Conservation (phyloP, 805 yeast species). For the Clavispora fructus region DNA sequence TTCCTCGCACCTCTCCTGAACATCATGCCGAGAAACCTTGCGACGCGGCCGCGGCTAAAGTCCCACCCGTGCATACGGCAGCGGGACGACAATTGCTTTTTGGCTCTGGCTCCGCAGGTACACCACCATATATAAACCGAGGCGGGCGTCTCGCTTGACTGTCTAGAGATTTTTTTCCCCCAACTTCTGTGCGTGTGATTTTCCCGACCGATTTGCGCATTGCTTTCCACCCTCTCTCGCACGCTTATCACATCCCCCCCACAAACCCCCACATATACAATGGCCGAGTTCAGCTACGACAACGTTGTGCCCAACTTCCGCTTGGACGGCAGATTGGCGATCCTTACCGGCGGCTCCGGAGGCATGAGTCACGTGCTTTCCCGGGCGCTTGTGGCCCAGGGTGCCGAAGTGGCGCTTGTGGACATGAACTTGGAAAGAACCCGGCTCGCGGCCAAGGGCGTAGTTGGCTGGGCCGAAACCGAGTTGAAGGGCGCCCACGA, state of each 20-base stretch:
- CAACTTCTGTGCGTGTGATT: no score
- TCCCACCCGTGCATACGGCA: not conserved
- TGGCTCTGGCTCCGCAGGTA: not conserved
- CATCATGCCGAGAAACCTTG: not conserved
- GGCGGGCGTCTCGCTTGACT: not conserved
- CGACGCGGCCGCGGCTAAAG: not conserved
- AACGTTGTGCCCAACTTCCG: conserved; percentile 59
- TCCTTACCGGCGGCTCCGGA: conserved; percentile 80
- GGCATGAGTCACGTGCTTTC: conserved; percentile 64
- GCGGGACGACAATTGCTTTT: not conserved
- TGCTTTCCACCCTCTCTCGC: no score
- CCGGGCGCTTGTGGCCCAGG: conserved; percentile 67
- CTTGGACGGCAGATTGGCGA: conserved; percentile 65
- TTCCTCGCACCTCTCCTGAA: no score
- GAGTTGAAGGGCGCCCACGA: conserved; percentile 30
- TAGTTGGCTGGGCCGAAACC: conserved; percentile 43
- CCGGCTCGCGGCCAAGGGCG: conserved; percentile 47
- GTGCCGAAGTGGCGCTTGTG: conserved; percentile 69
- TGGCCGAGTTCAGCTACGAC: conserved; percentile 24
- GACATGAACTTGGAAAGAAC: conserved; percentile 63
- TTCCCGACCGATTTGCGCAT: no score
- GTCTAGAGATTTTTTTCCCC: no score
- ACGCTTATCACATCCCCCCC: no score
- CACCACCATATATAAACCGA: not conserved
- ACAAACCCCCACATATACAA: not conserved